A percentile compares a stretch with the other conserved stretches of the same genome.
These are phyloP conservation scores for Annulohypoxylon truncatum DNA, from an alignment of 2,329 filamentous ascomycete genomes.

Conservation along the genomic window DNA sequence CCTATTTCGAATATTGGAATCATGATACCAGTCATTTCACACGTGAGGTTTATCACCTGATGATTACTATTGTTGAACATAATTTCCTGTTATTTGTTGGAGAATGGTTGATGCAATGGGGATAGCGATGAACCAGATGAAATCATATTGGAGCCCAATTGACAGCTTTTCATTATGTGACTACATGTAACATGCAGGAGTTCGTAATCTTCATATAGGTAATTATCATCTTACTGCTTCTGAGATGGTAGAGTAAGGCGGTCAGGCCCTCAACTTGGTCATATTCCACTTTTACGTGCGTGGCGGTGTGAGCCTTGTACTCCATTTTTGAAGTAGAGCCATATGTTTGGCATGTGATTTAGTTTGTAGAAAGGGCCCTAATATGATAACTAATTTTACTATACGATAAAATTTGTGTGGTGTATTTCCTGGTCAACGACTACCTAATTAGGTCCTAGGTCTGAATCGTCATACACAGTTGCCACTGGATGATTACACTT, in stretches of 20 bases:
- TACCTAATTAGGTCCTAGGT: too few species aligned
- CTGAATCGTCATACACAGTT: too few species aligned
- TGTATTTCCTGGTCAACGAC: not conserved
- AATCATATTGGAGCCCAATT: not conserved
- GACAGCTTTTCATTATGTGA: not conserved
- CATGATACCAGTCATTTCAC: too few species aligned
- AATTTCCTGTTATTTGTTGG: not conserved
- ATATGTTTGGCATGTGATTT: not conserved
- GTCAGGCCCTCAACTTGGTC: not conserved
- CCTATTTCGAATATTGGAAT: too few species aligned
- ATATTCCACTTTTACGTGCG: not conserved
- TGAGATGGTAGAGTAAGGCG: not conserved
- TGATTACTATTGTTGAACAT: too few species aligned
- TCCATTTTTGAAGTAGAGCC: not conserved
- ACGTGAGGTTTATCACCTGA: too few species aligned
- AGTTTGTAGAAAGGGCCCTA: not conserved
- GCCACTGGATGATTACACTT: not conserved
- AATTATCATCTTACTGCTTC: not conserved
- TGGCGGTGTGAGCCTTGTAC: not conserved
- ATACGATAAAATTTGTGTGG: not conserved
- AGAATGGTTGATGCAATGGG: not conserved
- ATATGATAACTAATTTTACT: not conserved
- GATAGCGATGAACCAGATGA: not conserved
- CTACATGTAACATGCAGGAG: not conserved
- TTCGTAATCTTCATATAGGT: not conserved